phyloP scores from a whole-genome alignment of 225 moss, liverwort and hornwort genomes.

The Pseudoscleropodium purum region DNA sequence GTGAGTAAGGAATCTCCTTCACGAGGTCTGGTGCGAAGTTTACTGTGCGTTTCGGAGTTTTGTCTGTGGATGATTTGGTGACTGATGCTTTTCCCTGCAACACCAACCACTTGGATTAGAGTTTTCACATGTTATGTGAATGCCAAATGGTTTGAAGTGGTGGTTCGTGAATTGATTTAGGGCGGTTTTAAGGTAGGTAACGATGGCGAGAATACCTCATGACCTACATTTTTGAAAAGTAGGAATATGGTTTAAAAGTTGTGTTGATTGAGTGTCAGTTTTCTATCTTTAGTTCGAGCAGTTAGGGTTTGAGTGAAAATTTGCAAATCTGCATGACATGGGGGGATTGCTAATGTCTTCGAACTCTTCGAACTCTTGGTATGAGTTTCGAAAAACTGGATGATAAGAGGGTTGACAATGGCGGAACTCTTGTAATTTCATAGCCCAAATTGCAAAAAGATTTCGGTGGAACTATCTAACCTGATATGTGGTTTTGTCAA shows the following conservation, averaged over 20 bases:
- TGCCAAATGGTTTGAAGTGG: not conserved
- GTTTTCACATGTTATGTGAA: not conserved
- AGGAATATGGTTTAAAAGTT: not conserved
- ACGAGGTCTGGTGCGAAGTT: slow-evolving; percentile 34
- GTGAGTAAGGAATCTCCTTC: slow-evolving; percentile 12
- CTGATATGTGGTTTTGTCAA: not conserved
- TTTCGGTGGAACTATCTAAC: not conserved
- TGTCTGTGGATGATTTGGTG: not conserved
- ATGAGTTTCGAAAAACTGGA: not conserved
- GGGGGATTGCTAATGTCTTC: not conserved
- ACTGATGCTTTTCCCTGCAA: not conserved
- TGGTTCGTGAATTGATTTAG: not conserved
- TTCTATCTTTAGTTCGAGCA: not conserved
- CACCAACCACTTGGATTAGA: not conserved
- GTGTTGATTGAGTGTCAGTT: not conserved
- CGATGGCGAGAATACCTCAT: not conserved
- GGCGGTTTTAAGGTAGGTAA: not conserved
- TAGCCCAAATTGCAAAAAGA: not conserved
- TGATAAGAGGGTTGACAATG: not conserved
- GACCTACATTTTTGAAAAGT: not conserved
- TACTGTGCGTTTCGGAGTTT: slow-evolving; percentile 14
- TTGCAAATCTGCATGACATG: not conserved
- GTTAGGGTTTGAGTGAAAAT: not conserved
- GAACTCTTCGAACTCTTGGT: not conserved
- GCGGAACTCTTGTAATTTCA: not conserved